phyloP scores from a whole-genome alignment of 768 basidiomycete genomes.

The Rhodosporidiobolus sp. region DNA sequence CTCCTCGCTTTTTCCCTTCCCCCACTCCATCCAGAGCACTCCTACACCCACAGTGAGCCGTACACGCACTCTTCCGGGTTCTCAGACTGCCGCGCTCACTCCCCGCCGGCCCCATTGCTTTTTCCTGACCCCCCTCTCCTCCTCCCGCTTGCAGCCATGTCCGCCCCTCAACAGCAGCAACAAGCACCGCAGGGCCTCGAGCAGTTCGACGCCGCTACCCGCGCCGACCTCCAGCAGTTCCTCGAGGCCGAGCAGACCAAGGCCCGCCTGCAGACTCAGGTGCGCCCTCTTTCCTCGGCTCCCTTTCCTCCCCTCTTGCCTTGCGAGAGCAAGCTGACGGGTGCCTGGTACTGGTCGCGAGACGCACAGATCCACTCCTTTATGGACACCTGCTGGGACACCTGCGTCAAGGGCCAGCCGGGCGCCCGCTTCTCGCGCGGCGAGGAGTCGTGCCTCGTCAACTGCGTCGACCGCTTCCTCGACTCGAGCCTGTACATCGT shows the following conservation, averaged over 20 bases:
- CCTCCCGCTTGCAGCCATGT: not conserved
- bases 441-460: conserved; percentile 76
- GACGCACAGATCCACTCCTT: conserved; percentile 61
- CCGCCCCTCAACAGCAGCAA: conserved; percentile 15
- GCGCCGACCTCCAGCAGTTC: conserved; percentile 66
- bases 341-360: too few species aligned
- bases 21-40: not conserved
- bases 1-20: not conserved
- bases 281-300: not conserved
- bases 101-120: too few species aligned
- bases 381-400: conserved; percentile 84
- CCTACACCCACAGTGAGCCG: not conserved
- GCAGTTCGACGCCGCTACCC: conserved; percentile 23
- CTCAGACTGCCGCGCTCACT: too few species aligned
- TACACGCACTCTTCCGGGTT: not conserved
- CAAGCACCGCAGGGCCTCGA: conserved; percentile 13
- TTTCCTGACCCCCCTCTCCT: too few species aligned
- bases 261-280: conserved; percentile 60
- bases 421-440: conserved; percentile 71
- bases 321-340: too few species aligned
- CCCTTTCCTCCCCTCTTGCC: not conserved
- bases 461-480: conserved; percentile 89
- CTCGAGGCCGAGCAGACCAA: conserved; percentile 79
- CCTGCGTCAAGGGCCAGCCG: conserved; percentile 80
- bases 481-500: conserved; percentile 82